Percentiles rank a stretch among this genome's conserved stretches.
Conservation (phyloP, 352 stramenopile genomes). For the Peronospora destructor region DNA sequence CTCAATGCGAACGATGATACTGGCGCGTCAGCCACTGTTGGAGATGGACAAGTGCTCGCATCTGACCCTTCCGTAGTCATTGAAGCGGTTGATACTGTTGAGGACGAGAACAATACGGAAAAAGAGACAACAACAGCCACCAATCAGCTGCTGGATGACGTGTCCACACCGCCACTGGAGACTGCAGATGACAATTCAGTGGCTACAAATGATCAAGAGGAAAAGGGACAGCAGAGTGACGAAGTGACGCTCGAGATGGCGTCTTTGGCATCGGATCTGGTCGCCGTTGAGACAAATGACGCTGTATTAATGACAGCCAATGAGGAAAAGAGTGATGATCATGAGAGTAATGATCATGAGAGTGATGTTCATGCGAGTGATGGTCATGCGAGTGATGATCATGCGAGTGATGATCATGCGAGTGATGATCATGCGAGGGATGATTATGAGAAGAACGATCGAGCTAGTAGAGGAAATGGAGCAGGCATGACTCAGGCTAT, state of each 20-base stretch:
- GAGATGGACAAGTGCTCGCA: not conserved
- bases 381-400: not conserved
- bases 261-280: not conserved
- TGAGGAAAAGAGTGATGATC: not conserved
- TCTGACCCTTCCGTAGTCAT: not conserved
- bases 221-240: slow-evolving; percentile 1
- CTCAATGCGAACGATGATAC: slow-evolving; percentile 1
- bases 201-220: not conserved
- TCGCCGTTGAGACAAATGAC: not conserved
- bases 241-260: not conserved
- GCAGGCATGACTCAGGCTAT: not conserved
- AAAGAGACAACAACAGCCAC: slow-evolving; percentile 1
- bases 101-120: not conserved
- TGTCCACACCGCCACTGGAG: slow-evolving; percentile 4
- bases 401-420: not conserved
- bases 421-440: not conserved
- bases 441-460: not conserved
- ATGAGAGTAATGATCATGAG: not conserved
- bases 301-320: not conserved
- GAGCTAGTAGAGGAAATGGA: not conserved
- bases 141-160: slow-evolving; percentile 5
- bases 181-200: not conserved
- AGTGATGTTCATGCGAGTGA: not conserved
- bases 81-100: not conserved
- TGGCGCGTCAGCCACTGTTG: not conserved